Conservation (phyloP, 1,284 basidiomycete genomes). For the Marasmius fiardii region DNA sequence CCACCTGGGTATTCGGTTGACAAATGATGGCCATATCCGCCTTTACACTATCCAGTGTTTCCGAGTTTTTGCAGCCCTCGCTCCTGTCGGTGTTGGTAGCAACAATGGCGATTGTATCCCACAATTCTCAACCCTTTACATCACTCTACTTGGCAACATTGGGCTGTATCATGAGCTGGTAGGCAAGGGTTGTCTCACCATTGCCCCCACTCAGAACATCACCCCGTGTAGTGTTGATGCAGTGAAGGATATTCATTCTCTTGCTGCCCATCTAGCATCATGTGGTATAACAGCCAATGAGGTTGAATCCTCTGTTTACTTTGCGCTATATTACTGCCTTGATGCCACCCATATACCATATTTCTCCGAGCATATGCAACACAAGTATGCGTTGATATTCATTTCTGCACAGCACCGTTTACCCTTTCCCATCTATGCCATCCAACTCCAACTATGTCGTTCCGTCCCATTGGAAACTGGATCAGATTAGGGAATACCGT, state of each 20-base stretch:
- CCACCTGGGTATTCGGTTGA: neutral
- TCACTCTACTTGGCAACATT: neutral
- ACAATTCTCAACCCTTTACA: neutral
- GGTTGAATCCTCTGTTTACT: neutral
- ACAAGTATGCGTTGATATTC: neutral
- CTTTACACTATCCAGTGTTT: neutral
- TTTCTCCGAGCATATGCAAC: neutral
- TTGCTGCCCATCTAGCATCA: neutral
- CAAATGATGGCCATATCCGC: neutral
- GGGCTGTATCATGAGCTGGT: neutral
- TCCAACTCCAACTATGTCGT: neutral
- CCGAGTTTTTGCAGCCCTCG: neutral
- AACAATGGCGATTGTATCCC: neutral
- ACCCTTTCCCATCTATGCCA: neutral
- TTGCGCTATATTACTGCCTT: neutral
- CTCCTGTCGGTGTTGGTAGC: neutral
- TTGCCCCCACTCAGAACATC: neutral
- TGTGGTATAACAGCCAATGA: neutral
- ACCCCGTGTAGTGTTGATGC: neutral
- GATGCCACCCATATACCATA: neutral
- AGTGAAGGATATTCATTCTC: neutral
- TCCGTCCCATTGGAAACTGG: neutral
- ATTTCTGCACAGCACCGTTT: neutral
- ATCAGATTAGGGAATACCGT: neutral
- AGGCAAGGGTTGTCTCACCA: neutral